These are phyloP conservation scores for Neoboletus brunneissimus DNA, from an alignment of 768 basidiomycete genomes.

Conservation along the genomic window DNA sequence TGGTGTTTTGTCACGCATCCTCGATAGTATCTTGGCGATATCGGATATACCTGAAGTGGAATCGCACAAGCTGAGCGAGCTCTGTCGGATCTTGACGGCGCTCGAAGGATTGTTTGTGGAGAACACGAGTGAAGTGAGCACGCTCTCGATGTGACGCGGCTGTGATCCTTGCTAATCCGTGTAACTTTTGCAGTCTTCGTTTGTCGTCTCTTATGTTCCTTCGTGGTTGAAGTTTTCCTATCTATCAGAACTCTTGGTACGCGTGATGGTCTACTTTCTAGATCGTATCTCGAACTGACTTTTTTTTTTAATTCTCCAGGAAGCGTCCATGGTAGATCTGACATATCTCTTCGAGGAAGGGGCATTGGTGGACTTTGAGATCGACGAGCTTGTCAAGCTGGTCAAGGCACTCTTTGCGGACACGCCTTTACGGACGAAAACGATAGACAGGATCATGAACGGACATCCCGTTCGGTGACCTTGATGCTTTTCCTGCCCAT, in stretches of 20 bases:
- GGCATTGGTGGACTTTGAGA: slow-evolving; percentile 84
- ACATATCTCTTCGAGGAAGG: slow-evolving; percentile 91
- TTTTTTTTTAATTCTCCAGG: slow-evolving; percentile 43
- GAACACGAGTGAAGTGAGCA: slow-evolving; percentile 53
- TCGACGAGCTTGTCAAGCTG: slow-evolving; percentile 78
- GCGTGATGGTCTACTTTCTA: slow-evolving; percentile 34
- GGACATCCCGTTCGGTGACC: slow-evolving; percentile 48
- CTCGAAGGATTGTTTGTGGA: slow-evolving; percentile 81
- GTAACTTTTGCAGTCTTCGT: slow-evolving; percentile 50
- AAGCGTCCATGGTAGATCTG: slow-evolving; percentile 89
- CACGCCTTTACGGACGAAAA: slow-evolving; percentile 73
- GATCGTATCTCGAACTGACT: background rate
- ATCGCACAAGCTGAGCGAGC: slow-evolving; percentile 77
- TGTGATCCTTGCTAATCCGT: background rate
- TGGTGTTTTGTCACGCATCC: slow-evolving; percentile 59
- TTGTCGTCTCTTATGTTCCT: slow-evolving; percentile 82
- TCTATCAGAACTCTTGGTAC: slow-evolving; percentile 83
- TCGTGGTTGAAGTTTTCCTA: slow-evolving; percentile 96
- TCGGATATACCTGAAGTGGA: slow-evolving; percentile 87
- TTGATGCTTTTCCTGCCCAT: background rate
- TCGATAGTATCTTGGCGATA: slow-evolving; percentile 70
- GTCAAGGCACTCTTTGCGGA: slow-evolving; percentile 88
- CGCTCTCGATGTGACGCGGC: background rate
- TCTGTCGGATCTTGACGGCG: slow-evolving; percentile 74
- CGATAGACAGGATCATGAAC: slow-evolving; percentile 68